Evolutionary conservation across 2,329 filamentous ascomycete species (phyloP), one percentile per base, ranked within the genome.

Genomic region (Purpureocillium takamizusanense): DNA sequence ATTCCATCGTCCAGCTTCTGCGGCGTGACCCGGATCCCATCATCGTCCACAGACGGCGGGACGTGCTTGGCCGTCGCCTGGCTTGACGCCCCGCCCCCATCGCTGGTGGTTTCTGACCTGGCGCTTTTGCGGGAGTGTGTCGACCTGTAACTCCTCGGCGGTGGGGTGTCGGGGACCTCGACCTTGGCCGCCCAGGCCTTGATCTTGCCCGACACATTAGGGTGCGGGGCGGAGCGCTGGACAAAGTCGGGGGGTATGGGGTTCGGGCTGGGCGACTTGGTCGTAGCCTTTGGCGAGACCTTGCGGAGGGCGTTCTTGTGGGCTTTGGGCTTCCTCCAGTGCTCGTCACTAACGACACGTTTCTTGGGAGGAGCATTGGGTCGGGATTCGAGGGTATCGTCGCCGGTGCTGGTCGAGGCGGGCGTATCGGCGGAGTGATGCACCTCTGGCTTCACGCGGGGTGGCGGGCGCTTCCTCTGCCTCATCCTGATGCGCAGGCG

Each of bases 301-400:
- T 59, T 65, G 42, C 61, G 66, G 1, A 67, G 57, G 8, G 70
- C 61, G 40, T 59, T 70, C 42, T 67, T 70, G 43, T 69, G 72
- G 42, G 69, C 71, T 44, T 72, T 74, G 57, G 62, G 59, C 42
- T 78, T 81, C 62, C 78, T 78, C 85, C 90, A 97, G 62, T 95
- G 86, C 39, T 85, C 83, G 63, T 97, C 90, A 57, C 89, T 95
- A 44, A 95, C 78, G 38, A 97, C 86, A 46, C 89, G 78, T 70
- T 94, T 95, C 63, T 86, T 88, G 13, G 90, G 90, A 33, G 86
- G 77, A 36, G 69, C 60, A 37, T 30, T 23, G 9, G 37, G 31
- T 78, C 55, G 62, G 50, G 41, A 14, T 35, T 46, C 38, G 38
- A 41, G 28, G 38, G 46, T 9, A 38, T 48, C 39, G 33, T 50